Evolutionary conservation across 352 stramenopile genomes (phyloP).

Genomic region (Globisporangium emineosum): DNA sequence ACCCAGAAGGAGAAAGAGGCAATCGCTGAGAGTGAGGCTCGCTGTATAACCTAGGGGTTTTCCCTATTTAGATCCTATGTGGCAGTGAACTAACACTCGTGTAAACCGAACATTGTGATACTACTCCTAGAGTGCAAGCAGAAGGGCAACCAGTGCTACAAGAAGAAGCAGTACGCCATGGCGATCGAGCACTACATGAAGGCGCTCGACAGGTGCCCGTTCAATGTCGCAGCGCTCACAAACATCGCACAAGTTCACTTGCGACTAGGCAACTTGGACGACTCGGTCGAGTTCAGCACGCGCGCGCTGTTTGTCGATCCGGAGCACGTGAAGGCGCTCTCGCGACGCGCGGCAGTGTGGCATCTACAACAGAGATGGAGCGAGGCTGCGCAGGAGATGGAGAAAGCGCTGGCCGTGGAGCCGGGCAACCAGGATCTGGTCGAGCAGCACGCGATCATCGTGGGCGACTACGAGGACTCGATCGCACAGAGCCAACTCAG

Average conservation of each 20-base stretch:
- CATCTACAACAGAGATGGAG: slow-evolving; percentile 47
- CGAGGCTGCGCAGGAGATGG: slow-evolving; percentile 53
- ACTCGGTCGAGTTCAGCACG: slow-evolving; percentile 68
- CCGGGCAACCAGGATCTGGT: slow-evolving; percentile 55
- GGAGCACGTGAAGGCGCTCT: slow-evolving; percentile 66
- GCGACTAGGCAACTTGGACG: slow-evolving; percentile 40
- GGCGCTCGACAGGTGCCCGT: slow-evolving; percentile 52
- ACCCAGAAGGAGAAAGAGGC: slow-evolving; percentile 51
- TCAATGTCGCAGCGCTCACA: slow-evolving; percentile 55
- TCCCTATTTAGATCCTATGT: too few species aligned
- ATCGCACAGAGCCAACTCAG: slow-evolving; percentile 33
- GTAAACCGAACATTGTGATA: slow-evolving; percentile 19
- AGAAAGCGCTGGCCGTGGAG: slow-evolving; percentile 39
- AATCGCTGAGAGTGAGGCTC: slow-evolving; percentile 44
- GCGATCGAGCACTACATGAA: slow-evolving; percentile 71
- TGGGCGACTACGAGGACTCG: slow-evolving; percentile 68
- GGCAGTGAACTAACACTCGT: neutral
- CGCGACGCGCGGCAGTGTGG: slow-evolving; percentile 49
- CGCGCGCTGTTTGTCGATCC: slow-evolving; percentile 58
- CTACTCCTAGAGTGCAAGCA: slow-evolving; percentile 43
- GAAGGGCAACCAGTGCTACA: slow-evolving; percentile 62
- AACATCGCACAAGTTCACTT: slow-evolving; percentile 74
- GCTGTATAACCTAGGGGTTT: neutral
- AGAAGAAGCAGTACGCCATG: slow-evolving; percentile 43
- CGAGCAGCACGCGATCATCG: slow-evolving; percentile 70